These are phyloP conservation scores for Coemansia biformis DNA, from an alignment of 192 early-diverging fungal genomes.

Conservation along the genomic window DNA sequence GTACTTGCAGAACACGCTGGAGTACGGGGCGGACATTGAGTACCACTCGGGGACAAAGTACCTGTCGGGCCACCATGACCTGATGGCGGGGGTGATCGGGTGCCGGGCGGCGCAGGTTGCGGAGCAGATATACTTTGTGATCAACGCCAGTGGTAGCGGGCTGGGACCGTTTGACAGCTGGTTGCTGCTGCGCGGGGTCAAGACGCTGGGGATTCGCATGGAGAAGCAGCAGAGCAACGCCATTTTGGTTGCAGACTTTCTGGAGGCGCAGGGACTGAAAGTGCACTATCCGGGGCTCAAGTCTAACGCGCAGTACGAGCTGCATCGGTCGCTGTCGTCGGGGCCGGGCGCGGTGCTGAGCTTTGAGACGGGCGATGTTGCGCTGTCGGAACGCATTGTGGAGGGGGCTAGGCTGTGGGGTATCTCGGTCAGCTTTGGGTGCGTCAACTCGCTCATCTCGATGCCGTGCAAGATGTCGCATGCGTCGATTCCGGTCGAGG, in stretches of 20 bases:
- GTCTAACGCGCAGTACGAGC: conserved; percentile 76
- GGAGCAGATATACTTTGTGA: conserved; percentile 85
- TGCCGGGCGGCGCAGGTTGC: conserved; percentile 64
- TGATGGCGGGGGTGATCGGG: conserved; percentile 97
- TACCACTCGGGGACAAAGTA: conserved; percentile 98
- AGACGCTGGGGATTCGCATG: conserved; percentile 94
- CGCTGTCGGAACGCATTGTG: conserved; percentile 71
- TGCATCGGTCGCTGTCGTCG: conserved; percentile 70
- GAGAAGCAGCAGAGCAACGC: conserved; percentile 88
- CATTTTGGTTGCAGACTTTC: conserved; percentile 69
- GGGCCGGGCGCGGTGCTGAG: conserved; percentile 93
- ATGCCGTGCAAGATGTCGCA: conserved; percentile 99
- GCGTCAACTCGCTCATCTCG: conserved; percentile 95
- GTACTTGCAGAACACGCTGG: conserved; percentile 81
- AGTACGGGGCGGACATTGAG: conserved; percentile 87
- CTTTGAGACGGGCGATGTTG: conserved; percentile 87
- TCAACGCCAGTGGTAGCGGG: conserved; percentile 90
- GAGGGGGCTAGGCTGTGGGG: conserved; percentile 80
- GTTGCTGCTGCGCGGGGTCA: conserved; percentile 88
- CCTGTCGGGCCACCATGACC: conserved; percentile 93
- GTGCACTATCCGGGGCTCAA: conserved; percentile 86
- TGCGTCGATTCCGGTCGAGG: conserved; percentile 86
- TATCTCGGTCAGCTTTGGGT: conserved; percentile 96
- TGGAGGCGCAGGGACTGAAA: conserved; percentile 73
- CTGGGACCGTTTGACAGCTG: conserved; percentile 90